Base-by-base conservation (phyloP, 2,329 filamentous ascomycete genomes). In the Apiospora saccharicola region DNA sequence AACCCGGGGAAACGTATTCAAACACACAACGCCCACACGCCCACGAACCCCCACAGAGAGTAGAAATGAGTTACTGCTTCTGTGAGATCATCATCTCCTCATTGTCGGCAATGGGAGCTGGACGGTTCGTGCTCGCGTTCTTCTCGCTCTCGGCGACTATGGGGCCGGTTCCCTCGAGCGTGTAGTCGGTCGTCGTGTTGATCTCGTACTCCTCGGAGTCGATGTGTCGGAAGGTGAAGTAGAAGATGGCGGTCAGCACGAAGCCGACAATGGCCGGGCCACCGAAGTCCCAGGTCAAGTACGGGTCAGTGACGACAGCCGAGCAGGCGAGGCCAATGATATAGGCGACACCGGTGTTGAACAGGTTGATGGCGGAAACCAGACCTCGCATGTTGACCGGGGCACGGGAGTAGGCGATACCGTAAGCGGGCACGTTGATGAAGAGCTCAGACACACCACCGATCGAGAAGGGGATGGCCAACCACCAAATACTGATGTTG, bases 401-500 rank as follows among this genome's bases (percentile, higher is more conserved):
- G 0, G 86, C 84, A 13, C 85, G 83, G 1, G 86, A 84, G 78
- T 88, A 89, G 1, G 87, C 86, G 72, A 88, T 85, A 73, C 85
- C 86, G 77, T 85, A 88, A 1, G 86, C 86, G 0, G 85, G 85
- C 3, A 87, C 85, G 77, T 86, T 86, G 76, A 86, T 79, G 75
- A 87, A 86, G 26, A 93, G 82, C 70, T 85, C 84, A 3, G 83
- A 83, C 61, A 92, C 82, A 46, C 89, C 86, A 7, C 82, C 79
- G 0, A 83, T 78, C 7, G 89, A 86, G 74, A 86, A 89, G 7
- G 85, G 83, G 8, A 90, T 82, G 1, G 86, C 87, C 76, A 91
- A 85, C 80, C 86, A 91, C 82, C 91, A 89, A 67, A 88, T 86
- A 57, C 84, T 87, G 71, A 89, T 85, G 68, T 78, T 75, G 0